A percentile compares a stretch with the other conserved stretches of the same genome.
phyloP scores from a whole-genome alignment of 306 rosid species.

The Inga oerstediana region DNA sequence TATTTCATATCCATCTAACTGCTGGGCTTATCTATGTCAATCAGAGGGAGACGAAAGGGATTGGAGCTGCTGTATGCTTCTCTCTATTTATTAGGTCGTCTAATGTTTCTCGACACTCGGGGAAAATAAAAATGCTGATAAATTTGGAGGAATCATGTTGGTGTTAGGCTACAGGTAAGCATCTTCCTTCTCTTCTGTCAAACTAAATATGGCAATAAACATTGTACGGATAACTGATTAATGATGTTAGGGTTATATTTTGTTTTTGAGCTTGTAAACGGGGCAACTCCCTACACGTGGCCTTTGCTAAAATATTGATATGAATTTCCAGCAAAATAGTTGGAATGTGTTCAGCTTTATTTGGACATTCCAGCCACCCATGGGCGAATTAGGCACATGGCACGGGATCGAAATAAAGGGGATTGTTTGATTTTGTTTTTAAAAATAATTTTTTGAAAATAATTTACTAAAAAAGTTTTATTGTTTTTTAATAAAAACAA shows the following conservation, averaged over 20 bases:
- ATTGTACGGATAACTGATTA: background rate
- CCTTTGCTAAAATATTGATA: background rate
- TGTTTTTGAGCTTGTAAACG: background rate
- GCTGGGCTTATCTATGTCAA: background rate
- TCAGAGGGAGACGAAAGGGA: background rate
- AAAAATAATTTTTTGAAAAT: too few relatives aligned
- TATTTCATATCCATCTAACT: background rate
- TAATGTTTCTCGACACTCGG: constrained; percentile 80
- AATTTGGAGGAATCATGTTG: constrained; percentile 78
- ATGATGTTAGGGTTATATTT: background rate
- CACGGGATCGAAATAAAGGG: constrained; percentile 63
- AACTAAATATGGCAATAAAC: constrained; percentile 1
- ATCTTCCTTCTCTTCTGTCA: constrained; percentile 15
- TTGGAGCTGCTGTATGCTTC: too few relatives aligned
- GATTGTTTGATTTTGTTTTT: too few relatives aligned
- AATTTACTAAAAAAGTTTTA: too few relatives aligned
- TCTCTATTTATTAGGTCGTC: constrained; percentile 38
- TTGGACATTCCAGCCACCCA: constrained; percentile 69
- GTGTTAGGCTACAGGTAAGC: constrained; percentile 78
- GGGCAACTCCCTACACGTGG: background rate
- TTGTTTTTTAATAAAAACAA: too few relatives aligned
- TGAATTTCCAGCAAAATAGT: constrained; percentile 12
- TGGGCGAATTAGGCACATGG: constrained; percentile 73
- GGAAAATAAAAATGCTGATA: constrained; percentile 83
- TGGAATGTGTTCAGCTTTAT: background rate